Evolutionary conservation across 495 filamentous ascomycete species (phyloP).

Genomic region (Podospora pseudocomata): DNA sequence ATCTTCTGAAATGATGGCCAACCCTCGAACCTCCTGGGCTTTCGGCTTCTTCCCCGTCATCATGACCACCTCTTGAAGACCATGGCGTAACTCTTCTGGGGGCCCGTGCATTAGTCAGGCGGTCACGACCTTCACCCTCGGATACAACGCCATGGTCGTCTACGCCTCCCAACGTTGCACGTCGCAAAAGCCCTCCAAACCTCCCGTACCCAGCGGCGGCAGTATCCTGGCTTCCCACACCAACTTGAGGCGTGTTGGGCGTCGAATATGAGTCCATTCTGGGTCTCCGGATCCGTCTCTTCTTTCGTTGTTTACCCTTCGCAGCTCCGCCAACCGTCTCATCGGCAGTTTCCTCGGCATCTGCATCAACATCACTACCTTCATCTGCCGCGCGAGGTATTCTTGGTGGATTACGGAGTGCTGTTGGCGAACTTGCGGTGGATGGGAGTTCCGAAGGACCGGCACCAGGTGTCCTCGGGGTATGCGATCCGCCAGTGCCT

Average conservation of each 20-base stretch:
- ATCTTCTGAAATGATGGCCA: constrained; percentile 67
- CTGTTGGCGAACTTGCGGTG: constrained; percentile 42
- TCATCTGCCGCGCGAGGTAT: constrained; percentile 53
- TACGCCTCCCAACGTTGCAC: constrained; percentile 66
- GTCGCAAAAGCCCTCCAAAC: constrained; percentile 53
- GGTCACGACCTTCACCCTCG: constrained; percentile 83
- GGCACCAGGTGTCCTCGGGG: constrained; percentile 36
- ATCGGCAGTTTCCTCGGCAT: constrained; percentile 68
- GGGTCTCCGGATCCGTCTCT: constrained; percentile 51
- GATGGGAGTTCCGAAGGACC: constrained; percentile 32
- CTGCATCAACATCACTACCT: constrained; percentile 66
- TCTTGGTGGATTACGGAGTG: constrained; percentile 41
- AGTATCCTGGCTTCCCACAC: constrained; percentile 28
- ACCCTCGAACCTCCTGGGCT: constrained; percentile 55
- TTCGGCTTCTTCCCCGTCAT: constrained; percentile 41
- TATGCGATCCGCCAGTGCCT: constrained; percentile 46
- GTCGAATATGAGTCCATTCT: constrained; percentile 46
- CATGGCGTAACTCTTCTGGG: constrained; percentile 54
- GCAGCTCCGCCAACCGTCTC: constrained; percentile 48
- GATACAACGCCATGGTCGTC: constrained; percentile 71
- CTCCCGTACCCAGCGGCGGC: constrained; percentile 33
- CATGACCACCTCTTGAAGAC: constrained; percentile 37
- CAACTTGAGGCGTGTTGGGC: constrained; percentile 35
- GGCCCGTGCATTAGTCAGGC: constrained; percentile 54
- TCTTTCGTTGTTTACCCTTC: constrained; percentile 43